These are phyloP conservation scores for Primulina eburnea DNA, from an alignment of 257 asterid genomes.

Conservation along the genomic window DNA sequence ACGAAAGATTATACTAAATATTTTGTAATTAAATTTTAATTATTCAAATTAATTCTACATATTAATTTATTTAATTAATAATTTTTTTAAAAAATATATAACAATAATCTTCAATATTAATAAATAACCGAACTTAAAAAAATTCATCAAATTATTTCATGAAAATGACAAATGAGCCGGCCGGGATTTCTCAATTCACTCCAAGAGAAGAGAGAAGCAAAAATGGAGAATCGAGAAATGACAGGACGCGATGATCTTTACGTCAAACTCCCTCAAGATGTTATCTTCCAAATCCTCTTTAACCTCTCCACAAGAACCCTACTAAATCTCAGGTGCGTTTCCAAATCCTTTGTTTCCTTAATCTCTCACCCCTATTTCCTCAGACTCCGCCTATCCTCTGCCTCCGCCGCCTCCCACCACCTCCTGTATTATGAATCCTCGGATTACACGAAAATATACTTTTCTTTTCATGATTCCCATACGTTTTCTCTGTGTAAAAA, in stretches of 20 bases:
- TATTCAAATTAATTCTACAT: too few relatives aligned
- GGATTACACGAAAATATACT: constrained; percentile 31
- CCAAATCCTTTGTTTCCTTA: constrained; percentile 25
- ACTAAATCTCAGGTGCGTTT: constrained; percentile 34
- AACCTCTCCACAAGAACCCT: constrained; percentile 36
- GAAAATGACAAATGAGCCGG: too few relatives aligned
- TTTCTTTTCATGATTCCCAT: constrained; percentile 27
- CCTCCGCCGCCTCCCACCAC: constrained; percentile 27
- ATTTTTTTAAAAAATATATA: too few relatives aligned
- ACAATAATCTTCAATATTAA: too few relatives aligned
- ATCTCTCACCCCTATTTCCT: constrained; percentile 42
- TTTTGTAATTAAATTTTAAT: too few relatives aligned
- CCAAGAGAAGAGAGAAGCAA: neutral
- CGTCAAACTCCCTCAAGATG: constrained; percentile 33
- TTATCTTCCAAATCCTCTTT: constrained; percentile 33
- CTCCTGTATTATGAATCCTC: constrained; percentile 45
- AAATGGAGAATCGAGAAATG: constrained; percentile 13
- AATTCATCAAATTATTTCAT: too few relatives aligned
- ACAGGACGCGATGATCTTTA: constrained; percentile 19
- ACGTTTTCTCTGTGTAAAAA: constrained; percentile 11
- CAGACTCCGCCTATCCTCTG: constrained; percentile 32
- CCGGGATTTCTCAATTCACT: too few relatives aligned
- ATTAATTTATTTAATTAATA: too few relatives aligned
- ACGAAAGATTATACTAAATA: too few relatives aligned
- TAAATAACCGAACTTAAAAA: too few relatives aligned